Base-by-base conservation (phyloP, 352 stramenopile species). In the Globisporangium irregulare region DNA sequence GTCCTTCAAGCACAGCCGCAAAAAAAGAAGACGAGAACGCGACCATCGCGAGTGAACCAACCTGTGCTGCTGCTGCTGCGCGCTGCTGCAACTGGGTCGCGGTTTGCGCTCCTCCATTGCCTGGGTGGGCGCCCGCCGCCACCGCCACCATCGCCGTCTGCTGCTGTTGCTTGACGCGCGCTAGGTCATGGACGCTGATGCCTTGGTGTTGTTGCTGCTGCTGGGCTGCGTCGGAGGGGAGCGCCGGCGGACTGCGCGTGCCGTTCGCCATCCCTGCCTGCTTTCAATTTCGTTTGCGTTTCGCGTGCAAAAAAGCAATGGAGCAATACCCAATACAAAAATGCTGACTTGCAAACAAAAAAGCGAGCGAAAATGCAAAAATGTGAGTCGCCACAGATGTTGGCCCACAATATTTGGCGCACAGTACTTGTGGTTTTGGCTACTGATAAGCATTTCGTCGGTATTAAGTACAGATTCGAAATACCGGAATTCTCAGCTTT, bases 21-120 rank as follows among this genome's bases (percentile, higher is more conserved):
- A 22, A 10, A 8, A n/a, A 50, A n/a, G 41, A 50, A 50, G n/a
- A 51, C 0, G 7, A 51, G 41, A 20, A 50, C 41, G 15, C 14
- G 29, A 7, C 29, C 29, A 0, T 32, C 29, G 29, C 29, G 29
- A 32, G 29, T 4, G 29, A 32, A 32, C 29, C 29, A 32, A 32
- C 81, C 79, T 86, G 79, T 3, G 82, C 82, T 1, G 81, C 82
- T 0, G 76, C 78, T 5, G 84, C 84, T 8, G 82, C 82, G 34
- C 82, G 82, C 69, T 92, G 80, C 66, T 92, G 82, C 57, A 92
- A 46, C 27, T 67, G 61, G 3, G 61, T 67, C 14, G 61, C 61
- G 32, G 7, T 48, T 10, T 43, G 38, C 25, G 34, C 38, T 2
- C 59, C 29, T 22, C 51, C 24, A 10, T 43, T 53, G 7, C n/a